Base-by-base conservation (phyloP, 148 eudicot genomes). In the Salicornia ramosissima region DNA sequence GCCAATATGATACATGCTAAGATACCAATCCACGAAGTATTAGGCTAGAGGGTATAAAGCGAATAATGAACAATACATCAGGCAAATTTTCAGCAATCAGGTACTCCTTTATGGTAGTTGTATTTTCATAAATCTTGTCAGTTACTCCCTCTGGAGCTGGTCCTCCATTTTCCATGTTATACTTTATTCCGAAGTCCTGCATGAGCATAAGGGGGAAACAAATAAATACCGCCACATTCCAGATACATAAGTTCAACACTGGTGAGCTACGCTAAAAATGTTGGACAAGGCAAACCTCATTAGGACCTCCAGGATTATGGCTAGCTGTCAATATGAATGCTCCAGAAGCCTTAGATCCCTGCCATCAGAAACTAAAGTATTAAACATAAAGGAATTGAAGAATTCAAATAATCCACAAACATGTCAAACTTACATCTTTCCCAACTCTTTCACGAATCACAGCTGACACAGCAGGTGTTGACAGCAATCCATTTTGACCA, bases 131-230 rank as follows among this genome's bases (percentile, higher is more conserved):
- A 54, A 94, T 90, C 80, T 87, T 90, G 73, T 90, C 80, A 34
- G 99, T 94, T 58, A 94, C 84, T 72, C 87, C 91, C 80, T 94
- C 99, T 52, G 89, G 97, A 71, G 99, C 99, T 28, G 99, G 98
- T 34, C 99, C 99, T 71, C 99, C 99, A 83, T 94, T 90, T 82
- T 88, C 97, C 99, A 94, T 94, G 84, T 94, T 94, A 79, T 94
- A 94, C 72, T 94, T 94, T 34, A 90, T 84, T 78, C 99, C 99
- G 62, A 94, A 94, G 75, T 94, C 99, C 99, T 94, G 92, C 63
- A 63, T 54, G 15, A 53, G n/a, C n/a, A 66, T 22, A 28, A 25
- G 30, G 7, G 15, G 59, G n/a, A 25, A 66, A 15, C 28, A 22
- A 51, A 46, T 40, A 51, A 14, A 43, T 30, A 24, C 4, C 10